Percentiles rank a stretch among this genome's conserved stretches.
Conservation (phyloP, 495 filamentous ascomycete species). For the Podospora anserina region DNA sequence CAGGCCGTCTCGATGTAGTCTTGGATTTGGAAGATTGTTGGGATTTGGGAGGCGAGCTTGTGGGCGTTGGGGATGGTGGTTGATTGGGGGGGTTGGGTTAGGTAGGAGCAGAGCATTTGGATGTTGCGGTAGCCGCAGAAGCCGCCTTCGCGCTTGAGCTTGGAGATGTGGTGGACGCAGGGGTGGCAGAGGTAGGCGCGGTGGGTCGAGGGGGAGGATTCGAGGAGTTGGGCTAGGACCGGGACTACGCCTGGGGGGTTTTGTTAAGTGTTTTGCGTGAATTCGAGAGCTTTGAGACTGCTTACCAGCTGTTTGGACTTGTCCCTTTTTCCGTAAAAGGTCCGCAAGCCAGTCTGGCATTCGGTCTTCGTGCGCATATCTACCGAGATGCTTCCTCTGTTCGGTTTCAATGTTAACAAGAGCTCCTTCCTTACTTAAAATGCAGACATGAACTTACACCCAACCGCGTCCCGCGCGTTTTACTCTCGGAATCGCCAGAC, state of each 20-base stretch:
- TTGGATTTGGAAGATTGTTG: conserved; percentile 79
- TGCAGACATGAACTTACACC: conserved; percentile 23
- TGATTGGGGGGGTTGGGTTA: conserved; percentile 50
- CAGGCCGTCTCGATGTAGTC: conserved; percentile 87
- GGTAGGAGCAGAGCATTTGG: conserved; percentile 84
- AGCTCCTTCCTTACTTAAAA: background rate
- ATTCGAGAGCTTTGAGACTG: no score
- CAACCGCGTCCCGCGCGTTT: conserved; percentile 29
- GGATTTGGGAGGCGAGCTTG: conserved; percentile 59
- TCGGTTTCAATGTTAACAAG: background rate
- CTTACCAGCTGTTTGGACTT: conserved; percentile 56
- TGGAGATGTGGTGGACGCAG: conserved; percentile 73
- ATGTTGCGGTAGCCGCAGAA: conserved; percentile 99
- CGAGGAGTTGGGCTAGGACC: conserved; percentile 66
- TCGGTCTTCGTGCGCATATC: conserved; percentile 76
- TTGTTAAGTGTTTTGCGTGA: background rate
- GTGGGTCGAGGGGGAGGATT: conserved; percentile 59
- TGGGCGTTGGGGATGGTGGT: conserved; percentile 48
- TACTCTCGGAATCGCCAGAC: background rate
- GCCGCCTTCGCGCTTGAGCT: conserved; percentile 71
- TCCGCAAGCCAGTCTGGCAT: conserved; percentile 81
- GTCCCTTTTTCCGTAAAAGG: conserved; percentile 63
- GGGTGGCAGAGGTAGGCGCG: conserved; percentile 79
- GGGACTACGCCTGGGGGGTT: conserved; percentile 58
- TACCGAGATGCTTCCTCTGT: conserved; percentile 67